Evolutionary conservation across 1,284 basidiomycete species (phyloP).

Genomic region (Xanthoconium separans): DNA sequence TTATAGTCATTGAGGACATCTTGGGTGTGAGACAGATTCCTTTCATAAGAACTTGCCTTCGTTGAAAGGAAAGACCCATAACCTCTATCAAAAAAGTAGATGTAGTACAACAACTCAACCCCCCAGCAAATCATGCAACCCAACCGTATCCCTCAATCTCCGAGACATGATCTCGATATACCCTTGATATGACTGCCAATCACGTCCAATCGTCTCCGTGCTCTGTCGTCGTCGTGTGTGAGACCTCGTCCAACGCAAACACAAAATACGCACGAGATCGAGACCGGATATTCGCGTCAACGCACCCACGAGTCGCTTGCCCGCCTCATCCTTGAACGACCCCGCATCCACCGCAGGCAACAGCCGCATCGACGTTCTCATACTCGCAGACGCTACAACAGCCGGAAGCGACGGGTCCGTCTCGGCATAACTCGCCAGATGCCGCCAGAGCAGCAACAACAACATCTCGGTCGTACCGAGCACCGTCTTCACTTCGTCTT

Average conservation of each 20-base stretch:
- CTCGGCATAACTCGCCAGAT: conserved; percentile 65
- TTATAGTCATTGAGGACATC: too few relatives aligned
- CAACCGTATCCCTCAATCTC: conserved; percentile 58
- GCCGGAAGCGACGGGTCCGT: conserved; percentile 37
- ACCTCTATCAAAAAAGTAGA: too few relatives aligned
- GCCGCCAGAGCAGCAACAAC: conserved; percentile 83
- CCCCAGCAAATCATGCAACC: conserved; percentile 43
- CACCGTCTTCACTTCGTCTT: conserved; percentile 49
- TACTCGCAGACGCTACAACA: conserved; percentile 23
- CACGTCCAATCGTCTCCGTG: conserved; percentile 40
- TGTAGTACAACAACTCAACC: too few relatives aligned
- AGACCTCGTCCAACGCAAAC: neutral
- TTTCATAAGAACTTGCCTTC: too few relatives aligned
- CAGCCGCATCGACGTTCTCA: conserved; percentile 51
- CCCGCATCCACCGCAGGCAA: conserved; percentile 52
- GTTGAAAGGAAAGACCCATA: too few relatives aligned
- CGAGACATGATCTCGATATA: conserved; percentile 72
- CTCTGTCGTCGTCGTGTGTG: conserved; percentile 16
- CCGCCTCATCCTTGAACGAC: conserved; percentile 54
- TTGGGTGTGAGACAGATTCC: too few relatives aligned
- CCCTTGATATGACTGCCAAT: conserved; percentile 58
- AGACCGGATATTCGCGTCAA: conserved; percentile 50
- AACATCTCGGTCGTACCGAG: conserved; percentile 77
- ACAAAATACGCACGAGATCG: conserved; percentile 43
- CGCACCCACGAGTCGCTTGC: conserved; percentile 48